A percentile compares a stretch with the other conserved stretches of the same genome.
Conservation (phyloP, 2,329 filamentous ascomycete genomes). For the Trichophyton equinum region DNA sequence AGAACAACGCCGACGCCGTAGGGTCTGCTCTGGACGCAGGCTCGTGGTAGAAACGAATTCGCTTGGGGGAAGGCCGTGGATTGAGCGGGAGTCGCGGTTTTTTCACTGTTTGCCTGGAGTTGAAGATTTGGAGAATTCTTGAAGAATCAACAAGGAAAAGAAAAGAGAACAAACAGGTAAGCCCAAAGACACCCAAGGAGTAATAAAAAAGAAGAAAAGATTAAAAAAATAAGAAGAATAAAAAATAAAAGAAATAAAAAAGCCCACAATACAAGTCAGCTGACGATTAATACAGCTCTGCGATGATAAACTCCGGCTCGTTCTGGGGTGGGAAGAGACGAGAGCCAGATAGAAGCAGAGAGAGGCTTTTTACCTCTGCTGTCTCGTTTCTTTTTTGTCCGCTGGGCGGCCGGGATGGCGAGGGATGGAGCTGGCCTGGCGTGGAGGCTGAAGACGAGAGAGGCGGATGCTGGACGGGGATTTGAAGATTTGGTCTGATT, state of each 20-base stretch:
- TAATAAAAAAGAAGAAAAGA: background rate
- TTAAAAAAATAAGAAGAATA: background rate
- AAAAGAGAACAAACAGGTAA: constrained; percentile 1
- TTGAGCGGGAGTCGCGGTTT: background rate
- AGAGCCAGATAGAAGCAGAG: background rate
- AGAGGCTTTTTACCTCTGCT: background rate
- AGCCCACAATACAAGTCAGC: constrained; percentile 3
- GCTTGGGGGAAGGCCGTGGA: background rate
- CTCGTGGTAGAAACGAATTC: too few relatives aligned
- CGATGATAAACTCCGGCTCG: background rate
- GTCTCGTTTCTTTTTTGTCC: background rate
- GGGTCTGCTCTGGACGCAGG: background rate
- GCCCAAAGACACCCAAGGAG: background rate
- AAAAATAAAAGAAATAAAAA: background rate
- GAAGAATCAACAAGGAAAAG: constrained; percentile 3
- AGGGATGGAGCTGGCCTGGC: background rate
- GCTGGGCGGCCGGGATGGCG: background rate
- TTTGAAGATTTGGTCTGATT: background rate
- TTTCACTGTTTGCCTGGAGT: background rate
- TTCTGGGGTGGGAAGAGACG: background rate
- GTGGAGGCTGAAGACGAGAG: background rate
- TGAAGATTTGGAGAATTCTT: background rate
- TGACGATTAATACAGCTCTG: background rate
- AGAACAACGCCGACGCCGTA: background rate
- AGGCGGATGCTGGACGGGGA: background rate